Evolutionary conservation across 371 early-diverging fungal genomes (phyloP).

Genomic region (Rhizopus delemar): DNA sequence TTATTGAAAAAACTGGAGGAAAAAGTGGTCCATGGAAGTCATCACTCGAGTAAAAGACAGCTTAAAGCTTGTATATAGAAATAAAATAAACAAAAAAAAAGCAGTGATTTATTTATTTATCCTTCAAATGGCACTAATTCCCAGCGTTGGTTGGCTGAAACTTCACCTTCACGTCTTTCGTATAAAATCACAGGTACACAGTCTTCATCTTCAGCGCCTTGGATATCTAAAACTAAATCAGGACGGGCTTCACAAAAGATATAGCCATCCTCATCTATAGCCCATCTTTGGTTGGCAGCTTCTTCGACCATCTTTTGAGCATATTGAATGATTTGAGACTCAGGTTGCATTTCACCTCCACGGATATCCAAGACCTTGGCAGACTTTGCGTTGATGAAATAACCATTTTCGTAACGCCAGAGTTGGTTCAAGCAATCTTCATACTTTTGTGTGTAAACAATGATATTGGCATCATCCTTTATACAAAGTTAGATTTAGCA

Average conservation of each 20-base stretch:
- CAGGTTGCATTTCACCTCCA: conserved; percentile 36
- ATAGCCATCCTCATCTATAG: conserved; percentile 33
- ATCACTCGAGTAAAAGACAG: neutral
- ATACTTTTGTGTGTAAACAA: conserved; percentile 31
- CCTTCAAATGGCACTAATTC: conserved; percentile 9
- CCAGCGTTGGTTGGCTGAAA: conserved; percentile 40
- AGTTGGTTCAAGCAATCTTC: conserved; percentile 29
- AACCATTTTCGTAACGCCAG: conserved; percentile 36
- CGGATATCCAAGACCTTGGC: conserved; percentile 35
- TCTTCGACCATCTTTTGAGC: conserved; percentile 29
- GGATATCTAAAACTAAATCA: conserved; percentile 39
- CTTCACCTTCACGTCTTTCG: conserved; percentile 31
- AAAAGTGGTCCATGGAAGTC: conserved; percentile 62
- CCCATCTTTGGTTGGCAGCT: conserved; percentile 40
- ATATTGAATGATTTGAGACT: conserved; percentile 34
- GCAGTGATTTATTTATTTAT: neutral
- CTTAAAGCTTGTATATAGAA: neutral
- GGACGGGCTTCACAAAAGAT: conserved; percentile 27
- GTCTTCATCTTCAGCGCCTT: conserved; percentile 30
- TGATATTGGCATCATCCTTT: conserved; percentile 30
- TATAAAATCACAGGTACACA: conserved; percentile 32
- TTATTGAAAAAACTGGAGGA: conserved; percentile 81
- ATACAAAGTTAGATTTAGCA: neutral
- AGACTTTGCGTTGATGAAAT: conserved; percentile 34
- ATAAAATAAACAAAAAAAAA: neutral